Evolutionary conservation across 805 yeast species (phyloP).

Genomic region (Saturnispora hagleri): DNA sequence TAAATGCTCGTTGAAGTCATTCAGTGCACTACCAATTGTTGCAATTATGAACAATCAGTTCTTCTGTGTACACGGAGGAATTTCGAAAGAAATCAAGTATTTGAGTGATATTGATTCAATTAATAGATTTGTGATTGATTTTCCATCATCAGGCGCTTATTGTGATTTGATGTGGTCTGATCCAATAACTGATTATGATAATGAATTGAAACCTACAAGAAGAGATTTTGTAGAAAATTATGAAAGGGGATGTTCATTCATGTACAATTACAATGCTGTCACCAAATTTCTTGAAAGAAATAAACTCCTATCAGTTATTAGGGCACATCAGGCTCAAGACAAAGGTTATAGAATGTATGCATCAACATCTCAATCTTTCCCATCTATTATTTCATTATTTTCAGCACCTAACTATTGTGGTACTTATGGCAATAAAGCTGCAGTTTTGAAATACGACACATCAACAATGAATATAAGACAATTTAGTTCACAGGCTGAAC

Average conservation of each 20-base stretch:
- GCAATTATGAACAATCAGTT: constrained; percentile 92
- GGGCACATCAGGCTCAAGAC: constrained; percentile 98
- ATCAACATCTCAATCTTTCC: constrained; percentile 80
- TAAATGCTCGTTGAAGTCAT: constrained; percentile 65
- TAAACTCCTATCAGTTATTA: constrained; percentile 69
- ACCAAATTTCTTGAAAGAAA: constrained; percentile 72
- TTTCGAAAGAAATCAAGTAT: constrained; percentile 72
- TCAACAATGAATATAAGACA: constrained; percentile 93
- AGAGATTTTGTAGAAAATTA: constrained; percentile 53
- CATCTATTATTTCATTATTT: constrained; percentile 81
- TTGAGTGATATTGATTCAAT: constrained; percentile 60
- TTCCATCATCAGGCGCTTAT: constrained; percentile 84
- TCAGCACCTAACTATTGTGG: constrained; percentile 95
- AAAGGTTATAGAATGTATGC: constrained; percentile 94
- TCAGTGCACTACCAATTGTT: constrained; percentile 82
- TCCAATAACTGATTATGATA: constrained; percentile 82
- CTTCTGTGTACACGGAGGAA: constrained; percentile 94
- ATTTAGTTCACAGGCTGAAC: constrained; percentile 88
- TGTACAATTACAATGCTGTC: constrained; percentile 75
- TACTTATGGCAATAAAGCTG: constrained; percentile 89
- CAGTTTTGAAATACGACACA: constrained; percentile 83
- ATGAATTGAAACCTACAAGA: constrained; percentile 23
- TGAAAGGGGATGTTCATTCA: constrained; percentile 85
- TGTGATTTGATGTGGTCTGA: constrained; percentile 96
- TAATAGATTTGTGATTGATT: constrained; percentile 79